Base-by-base conservation (phyloP, 2,329 filamentous ascomycete genomes). In the Fusarium pseudocircinatum region DNA sequence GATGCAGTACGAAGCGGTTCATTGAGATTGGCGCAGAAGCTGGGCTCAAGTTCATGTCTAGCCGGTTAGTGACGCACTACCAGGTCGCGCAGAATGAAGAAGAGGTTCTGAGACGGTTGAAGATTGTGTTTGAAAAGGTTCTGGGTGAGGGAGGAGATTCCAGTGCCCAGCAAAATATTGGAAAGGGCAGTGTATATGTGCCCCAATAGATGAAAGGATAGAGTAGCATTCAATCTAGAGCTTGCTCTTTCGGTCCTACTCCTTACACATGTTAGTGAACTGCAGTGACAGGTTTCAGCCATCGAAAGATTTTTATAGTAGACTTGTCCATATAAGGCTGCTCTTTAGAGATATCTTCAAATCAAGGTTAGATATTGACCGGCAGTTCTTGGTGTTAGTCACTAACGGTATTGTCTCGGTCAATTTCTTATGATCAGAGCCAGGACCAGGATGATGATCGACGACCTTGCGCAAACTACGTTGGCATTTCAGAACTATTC, bases 81-180 rank as follows among this genome's bases (percentile, higher is more conserved):
- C 87, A 95, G 85, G 91, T 94, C 72, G 90, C 89, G 22, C 83
- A 87, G 79, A 87, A 87, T 70, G 82, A 82, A 7, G 88, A 91
- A 2, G 88, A 90, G 74, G 89, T 92, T 4, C 83, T 95, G 50
- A 79, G 83, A 30, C 84, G 84, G 62, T 80, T 93, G 37, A 87
- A 88, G 67, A 82, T 83, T 56, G 84, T 91, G 10, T 92, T 93
- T 72, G 72, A 75, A 37, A 77, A 76, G 63, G 76, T 82, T 20
- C 75, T 84, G 42, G 63, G 72, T 6, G 77, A 77, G 47, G 58
- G 52, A 9, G 62, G 69, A 46, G 66, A 63, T 36, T 57, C 65
- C 16, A 62, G 52, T 43, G 28, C 15, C 7, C 59, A 61, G 42
- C 57, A 69, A 57, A 73, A 67, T 64, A 63, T 77, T 71, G 78